Evolutionary conservation across 208 protist species (phyloP), one percentile per base, ranked within the genome.

Genomic region (Trypanosoma theileri): DNA sequence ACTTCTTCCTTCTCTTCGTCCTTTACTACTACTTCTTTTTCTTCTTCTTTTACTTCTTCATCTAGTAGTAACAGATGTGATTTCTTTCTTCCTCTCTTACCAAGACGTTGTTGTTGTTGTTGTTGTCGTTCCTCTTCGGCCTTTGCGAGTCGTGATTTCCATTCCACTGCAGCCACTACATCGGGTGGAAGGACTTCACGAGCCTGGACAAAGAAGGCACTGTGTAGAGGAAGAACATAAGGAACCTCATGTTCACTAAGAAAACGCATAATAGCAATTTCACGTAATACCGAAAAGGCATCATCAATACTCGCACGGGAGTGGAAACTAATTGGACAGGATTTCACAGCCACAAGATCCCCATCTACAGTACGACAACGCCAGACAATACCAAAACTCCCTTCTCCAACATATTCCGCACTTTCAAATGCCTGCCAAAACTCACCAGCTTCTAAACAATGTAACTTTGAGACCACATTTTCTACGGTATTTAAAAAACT

Each of bases 331-430:
- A 95, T 67, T 9, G 90, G 86, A 57, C 87, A 95, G 4, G 83
- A 86, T 80, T 95, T 95, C 24, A 95, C 87, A 0, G 90, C 86
- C 13, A 95, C 85, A 13, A 88, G 44, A 73, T 95, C 82, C n/a
- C 85, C 87, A 35, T 88, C 85, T 19, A 90, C 71, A 1, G 89
- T 92, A 28, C 59, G 64, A 66, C 82, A 89, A 4, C 82, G 79
- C 85, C 85, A 95, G 21, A 95, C 90, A 24, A 95, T 67, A 0
- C 90, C 90, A 59, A 95, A 95, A 76, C 87, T 93, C n/a, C 90
- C 90, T 59, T 95, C 86, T 11, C 90, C 87, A 22, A 93, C 79
- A 35, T 86, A 93, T 68, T 92, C 83, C 1, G 73, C 79, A 4
- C 63, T 73, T 13, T 54, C 12, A 65, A 95, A 95, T 52, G 89